Percentiles rank a stretch among this genome's conserved stretches.
Conservation (phyloP, 78 protist species). For the Monosiga brevicollis region DNA sequence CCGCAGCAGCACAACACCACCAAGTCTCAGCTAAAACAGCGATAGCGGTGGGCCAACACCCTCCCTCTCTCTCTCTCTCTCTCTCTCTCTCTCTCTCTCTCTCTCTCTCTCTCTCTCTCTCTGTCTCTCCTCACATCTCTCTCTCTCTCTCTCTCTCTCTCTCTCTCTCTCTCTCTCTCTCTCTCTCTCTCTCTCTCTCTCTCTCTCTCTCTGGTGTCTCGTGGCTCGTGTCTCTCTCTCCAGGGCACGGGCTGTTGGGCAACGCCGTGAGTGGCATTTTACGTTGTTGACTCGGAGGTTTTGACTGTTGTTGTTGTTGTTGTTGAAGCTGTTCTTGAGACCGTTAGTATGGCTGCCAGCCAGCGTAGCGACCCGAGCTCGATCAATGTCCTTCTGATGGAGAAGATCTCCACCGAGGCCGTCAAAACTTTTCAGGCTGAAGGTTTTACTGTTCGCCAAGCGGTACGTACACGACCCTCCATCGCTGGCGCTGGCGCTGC, state of each 20-base stretch:
- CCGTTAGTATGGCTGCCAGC: too few species aligned
- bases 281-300: not conserved
- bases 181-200: not conserved
- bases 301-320: not conserved
- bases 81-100: not conserved
- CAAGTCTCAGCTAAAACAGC: too few species aligned
- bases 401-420: conserved; percentile 62
- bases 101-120: too few species aligned
- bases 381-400: conserved; percentile 61
- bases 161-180: not conserved
- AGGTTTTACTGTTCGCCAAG: conserved; percentile 43
- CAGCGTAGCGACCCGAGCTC: not conserved
- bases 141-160: not conserved
- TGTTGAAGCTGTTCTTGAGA: not conserved
- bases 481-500: not conserved
- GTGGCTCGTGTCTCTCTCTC: not conserved
- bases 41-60: too few species aligned
- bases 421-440: conserved; percentile 34
- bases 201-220: not conserved
- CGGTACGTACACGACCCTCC: not conserved
- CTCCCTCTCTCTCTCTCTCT: not conserved
- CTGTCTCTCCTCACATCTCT: too few species aligned
- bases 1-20: too few species aligned
- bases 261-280: not conserved
- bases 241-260: not conserved